phyloP scores from a whole-genome alignment of 2,329 filamentous ascomycete genomes.

The Blumeria hordei region DNA sequence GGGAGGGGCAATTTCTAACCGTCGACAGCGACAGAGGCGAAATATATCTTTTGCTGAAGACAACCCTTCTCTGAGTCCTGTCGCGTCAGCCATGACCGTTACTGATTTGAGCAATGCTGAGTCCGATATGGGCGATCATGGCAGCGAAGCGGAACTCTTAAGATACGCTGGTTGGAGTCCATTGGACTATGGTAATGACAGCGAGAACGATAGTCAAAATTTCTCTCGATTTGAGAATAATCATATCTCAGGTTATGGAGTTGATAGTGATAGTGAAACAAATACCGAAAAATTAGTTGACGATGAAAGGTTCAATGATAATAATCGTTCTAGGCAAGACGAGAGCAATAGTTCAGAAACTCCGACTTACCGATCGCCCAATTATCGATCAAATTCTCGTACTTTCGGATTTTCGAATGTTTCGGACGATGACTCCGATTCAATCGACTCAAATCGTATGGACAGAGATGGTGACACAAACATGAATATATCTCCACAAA shows the following conservation, averaged over 20 bases:
- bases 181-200: conserved; percentile 14
- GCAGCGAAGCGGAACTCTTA: conserved; percentile 9
- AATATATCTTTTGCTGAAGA: conserved; percentile 2
- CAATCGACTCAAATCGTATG: neutral
- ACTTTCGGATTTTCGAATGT: neutral
- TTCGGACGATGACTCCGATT: neutral
- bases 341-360: neutral
- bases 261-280: conserved; percentile 11
- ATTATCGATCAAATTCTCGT: neutral
- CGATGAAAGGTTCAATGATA: neutral
- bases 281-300: conserved; percentile 6
- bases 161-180: conserved; percentile 14
- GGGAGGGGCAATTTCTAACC: conserved; percentile 11
- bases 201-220: conserved; percentile 5
- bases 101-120: conserved; percentile 8
- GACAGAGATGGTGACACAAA: neutral
- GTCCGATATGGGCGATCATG: conserved; percentile 12
- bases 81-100: conserved; percentile 6
- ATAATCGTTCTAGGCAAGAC: neutral
- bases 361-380: neutral
- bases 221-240: conserved; percentile 1
- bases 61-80: conserved; percentile 1
- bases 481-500: neutral
- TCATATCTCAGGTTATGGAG: conserved; percentile 3
- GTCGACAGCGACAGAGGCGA: conserved; percentile 6